Percentiles rank a stretch among this genome's conserved stretches.
phyloP scores from a whole-genome alignment of 352 stramenopile genomes.

The Aphanomyces cochlioides region DNA sequence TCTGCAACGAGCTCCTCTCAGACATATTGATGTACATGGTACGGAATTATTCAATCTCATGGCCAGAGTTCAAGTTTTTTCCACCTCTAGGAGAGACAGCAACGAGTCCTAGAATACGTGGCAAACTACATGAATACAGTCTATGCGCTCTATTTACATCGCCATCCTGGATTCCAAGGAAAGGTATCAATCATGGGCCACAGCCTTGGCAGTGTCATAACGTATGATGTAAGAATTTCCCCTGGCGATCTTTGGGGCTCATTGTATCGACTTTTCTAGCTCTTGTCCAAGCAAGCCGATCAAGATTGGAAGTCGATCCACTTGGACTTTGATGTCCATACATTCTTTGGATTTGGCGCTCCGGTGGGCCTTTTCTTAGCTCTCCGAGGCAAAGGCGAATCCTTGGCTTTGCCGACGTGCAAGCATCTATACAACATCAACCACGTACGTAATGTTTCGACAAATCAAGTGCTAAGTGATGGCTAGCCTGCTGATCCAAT shows the following conservation, averaged over 20 bases:
- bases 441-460: conserved; percentile 39
- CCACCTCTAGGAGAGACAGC: conserved; percentile 34
- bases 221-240: conserved; percentile 73
- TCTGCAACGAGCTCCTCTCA: conserved; percentile 78
- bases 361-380: conserved; percentile 90
- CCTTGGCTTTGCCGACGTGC: conserved; percentile 79
- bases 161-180: conserved; percentile 35
- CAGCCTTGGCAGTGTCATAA: conserved; percentile 88
- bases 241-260: background rate
- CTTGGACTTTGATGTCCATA: conserved; percentile 74
- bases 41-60: conserved; percentile 18
- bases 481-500: conserved; percentile 87
- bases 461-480: background rate
- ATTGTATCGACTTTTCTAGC: conserved; percentile 10
- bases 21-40: conserved; percentile 31
- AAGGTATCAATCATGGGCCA: conserved; percentile 87
- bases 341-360: conserved; percentile 88
- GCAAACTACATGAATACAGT: conserved; percentile 21
- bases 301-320: conserved; percentile 31
- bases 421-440: conserved; percentile 93
- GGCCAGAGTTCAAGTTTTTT: no score
- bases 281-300: conserved; percentile 12
- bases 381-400: conserved; percentile 71
- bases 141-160: conserved; percentile 26
- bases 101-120: conserved; percentile 24